Conservation (phyloP, 2,329 filamentous ascomycete genomes). For the Paecilomyces niveus region DNA sequence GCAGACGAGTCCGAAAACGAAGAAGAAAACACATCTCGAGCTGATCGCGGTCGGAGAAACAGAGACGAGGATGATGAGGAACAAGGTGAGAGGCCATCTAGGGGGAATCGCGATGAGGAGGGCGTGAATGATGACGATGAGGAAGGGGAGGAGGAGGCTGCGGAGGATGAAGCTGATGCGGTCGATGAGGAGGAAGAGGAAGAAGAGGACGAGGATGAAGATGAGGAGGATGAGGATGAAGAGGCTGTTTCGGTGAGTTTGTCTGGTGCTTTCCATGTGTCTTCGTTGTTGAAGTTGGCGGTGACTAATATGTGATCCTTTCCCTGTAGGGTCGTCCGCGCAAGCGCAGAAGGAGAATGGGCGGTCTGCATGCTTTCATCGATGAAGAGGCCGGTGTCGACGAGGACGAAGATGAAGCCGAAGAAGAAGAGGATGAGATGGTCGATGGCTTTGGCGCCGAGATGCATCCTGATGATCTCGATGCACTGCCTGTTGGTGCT, state of each 20-base stretch:
- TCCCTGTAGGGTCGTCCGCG: slow-evolving; percentile 56
- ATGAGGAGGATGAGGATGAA: slow-evolving; percentile 53
- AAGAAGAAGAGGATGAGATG: slow-evolving; percentile 83
- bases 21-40: slow-evolving; percentile 35
- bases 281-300: not conserved
- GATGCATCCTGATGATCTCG: slow-evolving; percentile 82
- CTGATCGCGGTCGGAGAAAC: slow-evolving; percentile 31
- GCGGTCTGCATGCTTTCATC: slow-evolving; percentile 77
- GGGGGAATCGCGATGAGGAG: slow-evolving; percentile 23
- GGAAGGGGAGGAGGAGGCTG: slow-evolving; percentile 54
- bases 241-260: slow-evolving; percentile 44
- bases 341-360: slow-evolving; percentile 64
- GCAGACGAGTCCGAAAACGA: slow-evolving; percentile 64
- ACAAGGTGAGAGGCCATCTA: slow-evolving; percentile 21
- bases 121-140: slow-evolving; percentile 35
- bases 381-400: slow-evolving; percentile 98
- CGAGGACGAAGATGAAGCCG: slow-evolving; percentile 78
- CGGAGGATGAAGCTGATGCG: slow-evolving; percentile 35
- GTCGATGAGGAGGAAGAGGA: slow-evolving; percentile 42
- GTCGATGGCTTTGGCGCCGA: slow-evolving; percentile 81
- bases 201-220: slow-evolving; percentile 45
- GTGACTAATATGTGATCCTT: slow-evolving; percentile 3
- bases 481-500: slow-evolving; percentile 64
- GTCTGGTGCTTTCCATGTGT: not conserved
- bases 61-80: slow-evolving; percentile 39